Evolutionary conservation across 805 yeast species (phyloP).

Genomic region (Yamadazyma nakazawae): DNA sequence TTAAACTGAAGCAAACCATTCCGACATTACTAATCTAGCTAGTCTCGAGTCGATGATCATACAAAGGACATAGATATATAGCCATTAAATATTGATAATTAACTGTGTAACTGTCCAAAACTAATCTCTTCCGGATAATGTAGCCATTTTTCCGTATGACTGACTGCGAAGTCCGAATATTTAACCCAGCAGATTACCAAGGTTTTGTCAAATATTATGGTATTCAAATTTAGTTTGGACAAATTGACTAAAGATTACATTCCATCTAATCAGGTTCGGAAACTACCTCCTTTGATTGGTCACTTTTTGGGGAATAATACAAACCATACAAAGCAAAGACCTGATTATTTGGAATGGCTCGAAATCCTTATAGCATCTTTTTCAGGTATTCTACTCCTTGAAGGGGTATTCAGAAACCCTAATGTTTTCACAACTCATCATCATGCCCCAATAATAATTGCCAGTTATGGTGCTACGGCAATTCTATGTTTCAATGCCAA

Average conservation of each 20-base stretch:
- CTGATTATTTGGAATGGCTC: slow-evolving; percentile 44
- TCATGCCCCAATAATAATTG: slow-evolving; percentile 49
- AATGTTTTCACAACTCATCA: slow-evolving; percentile 38
- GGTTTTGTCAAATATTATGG: slow-evolving; percentile 17
- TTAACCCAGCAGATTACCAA: background rate
- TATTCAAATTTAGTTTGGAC: slow-evolving; percentile 40
- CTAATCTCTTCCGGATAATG: no score
- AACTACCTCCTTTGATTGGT: slow-evolving; percentile 32
- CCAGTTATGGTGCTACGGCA: slow-evolving; percentile 62
- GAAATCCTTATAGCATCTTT: slow-evolving; percentile 47
- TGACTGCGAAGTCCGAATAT: background rate
- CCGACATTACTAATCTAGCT: no score
- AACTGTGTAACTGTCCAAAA: background rate
- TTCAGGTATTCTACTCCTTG: slow-evolving; percentile 43
- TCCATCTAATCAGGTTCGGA: slow-evolving; percentile 23
- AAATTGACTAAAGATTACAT: slow-evolving; percentile 24
- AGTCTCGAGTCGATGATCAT: no score
- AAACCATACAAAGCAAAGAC: slow-evolving; percentile 16
- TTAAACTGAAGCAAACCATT: background rate
- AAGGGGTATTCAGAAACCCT: slow-evolving; percentile 42
- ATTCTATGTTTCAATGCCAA: slow-evolving; percentile 54
- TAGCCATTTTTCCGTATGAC: background rate
- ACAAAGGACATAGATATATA: background rate
- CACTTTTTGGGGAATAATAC: slow-evolving; percentile 40
- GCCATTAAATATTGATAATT: background rate